These are phyloP conservation scores for Termitomyces sp. DNA, from an alignment of 768 basidiomycete genomes.

Conservation along the genomic window DNA sequence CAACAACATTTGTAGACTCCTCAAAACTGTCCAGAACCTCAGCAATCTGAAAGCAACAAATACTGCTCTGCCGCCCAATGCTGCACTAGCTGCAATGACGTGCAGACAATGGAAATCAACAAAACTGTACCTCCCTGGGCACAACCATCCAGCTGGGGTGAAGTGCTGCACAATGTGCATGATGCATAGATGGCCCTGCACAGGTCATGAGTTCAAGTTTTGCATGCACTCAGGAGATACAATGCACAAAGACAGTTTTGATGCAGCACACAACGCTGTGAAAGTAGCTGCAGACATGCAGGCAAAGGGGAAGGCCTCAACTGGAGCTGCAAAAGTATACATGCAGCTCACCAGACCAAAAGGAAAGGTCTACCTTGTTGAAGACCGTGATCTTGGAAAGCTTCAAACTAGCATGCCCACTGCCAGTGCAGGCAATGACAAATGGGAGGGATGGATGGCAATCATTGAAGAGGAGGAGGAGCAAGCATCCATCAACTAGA, in stretches of 20 bases:
- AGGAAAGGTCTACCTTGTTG: background rate
- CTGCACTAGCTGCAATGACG: background rate
- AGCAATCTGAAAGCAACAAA: background rate
- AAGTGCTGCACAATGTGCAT: background rate
- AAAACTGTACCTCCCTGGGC: background rate
- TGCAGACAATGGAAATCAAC: background rate
- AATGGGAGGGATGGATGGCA: background rate
- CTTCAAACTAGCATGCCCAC: background rate
- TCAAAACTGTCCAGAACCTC: background rate
- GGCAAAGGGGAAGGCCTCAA: background rate
- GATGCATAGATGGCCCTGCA: background rate
- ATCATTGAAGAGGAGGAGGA: background rate
- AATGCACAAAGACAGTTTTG: background rate
- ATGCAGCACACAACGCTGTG: too few species aligned
- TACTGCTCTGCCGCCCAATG: background rate
- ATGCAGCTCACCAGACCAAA: background rate
- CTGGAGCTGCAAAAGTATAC: background rate
- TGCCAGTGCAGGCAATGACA: background rate
- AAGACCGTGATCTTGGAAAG: background rate
- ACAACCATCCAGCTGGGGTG: background rate
- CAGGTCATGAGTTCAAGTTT: background rate
- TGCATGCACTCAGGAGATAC: background rate
- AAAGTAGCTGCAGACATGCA: background rate
- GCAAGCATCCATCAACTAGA: background rate
- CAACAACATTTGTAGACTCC: background rate